Percentiles rank a stretch among this genome's conserved stretches.
phyloP scores from a whole-genome alignment of 1,139 yeast species.

The Casaregolazyma lundiana region DNA sequence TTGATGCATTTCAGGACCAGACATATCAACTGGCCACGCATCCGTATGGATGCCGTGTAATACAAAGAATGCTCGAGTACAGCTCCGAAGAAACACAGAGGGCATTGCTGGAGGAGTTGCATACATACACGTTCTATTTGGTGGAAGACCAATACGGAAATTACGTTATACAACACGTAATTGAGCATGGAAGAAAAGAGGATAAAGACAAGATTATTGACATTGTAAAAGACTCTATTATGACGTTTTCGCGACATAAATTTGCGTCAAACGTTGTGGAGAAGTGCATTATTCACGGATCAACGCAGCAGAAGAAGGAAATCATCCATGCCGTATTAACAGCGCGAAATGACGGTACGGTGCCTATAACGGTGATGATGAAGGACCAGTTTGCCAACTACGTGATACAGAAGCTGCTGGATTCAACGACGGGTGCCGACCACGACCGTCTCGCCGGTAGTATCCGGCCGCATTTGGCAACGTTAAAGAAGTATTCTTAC shows the following conservation, averaged over 20 bases:
- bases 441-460: constrained; percentile 35
- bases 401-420: constrained; percentile 91
- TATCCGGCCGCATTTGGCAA: constrained; percentile 38
- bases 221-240: constrained; percentile 55
- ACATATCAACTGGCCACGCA: constrained; percentile 88
- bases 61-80: constrained; percentile 84
- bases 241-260: constrained; percentile 85
- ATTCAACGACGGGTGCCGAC: constrained; percentile 67
- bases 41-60: constrained; percentile 96
- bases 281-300: constrained; percentile 78
- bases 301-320: constrained; percentile 53
- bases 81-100: constrained; percentile 56
- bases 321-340: constrained; percentile 61
- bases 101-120: constrained; percentile 61
- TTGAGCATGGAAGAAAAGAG: constrained; percentile 65
- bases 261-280: constrained; percentile 98
- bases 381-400: constrained; percentile 97
- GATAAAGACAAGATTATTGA: constrained; percentile 50
- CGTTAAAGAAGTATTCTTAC: constrained; percentile 40
- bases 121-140: constrained; percentile 65
- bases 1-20: constrained; percentile 70
- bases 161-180: constrained; percentile 92
- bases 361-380: constrained; percentile 63
- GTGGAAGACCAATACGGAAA: constrained; percentile 97
- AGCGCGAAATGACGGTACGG: constrained; percentile 41